Evolutionary conservation across 495 filamentous ascomycete genomes (phyloP).

Genomic region (Neurospora sp.): DNA sequence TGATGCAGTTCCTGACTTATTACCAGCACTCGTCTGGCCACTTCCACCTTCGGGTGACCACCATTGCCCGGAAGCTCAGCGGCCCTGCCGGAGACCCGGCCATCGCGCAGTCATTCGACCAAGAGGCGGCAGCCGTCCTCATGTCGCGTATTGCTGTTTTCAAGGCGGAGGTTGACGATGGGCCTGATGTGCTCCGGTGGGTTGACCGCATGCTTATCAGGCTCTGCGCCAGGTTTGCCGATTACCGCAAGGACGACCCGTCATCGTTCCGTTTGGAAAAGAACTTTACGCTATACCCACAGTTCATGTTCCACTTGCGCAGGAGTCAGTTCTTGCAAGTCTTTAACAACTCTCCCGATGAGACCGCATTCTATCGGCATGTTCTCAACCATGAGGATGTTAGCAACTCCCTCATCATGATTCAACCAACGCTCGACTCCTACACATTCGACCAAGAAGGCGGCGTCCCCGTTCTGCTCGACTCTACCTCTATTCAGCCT

Average conservation of each 20-base stretch:
- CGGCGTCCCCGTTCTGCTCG: conserved; percentile 79
- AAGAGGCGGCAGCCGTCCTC: conserved; percentile 93
- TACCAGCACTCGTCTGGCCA: conserved; percentile 96
- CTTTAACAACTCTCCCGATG: conserved; percentile 98
- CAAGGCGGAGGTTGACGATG: conserved; percentile 98
- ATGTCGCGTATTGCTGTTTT: conserved; percentile 99
- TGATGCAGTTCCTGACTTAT: conserved; percentile 99
- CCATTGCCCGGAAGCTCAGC: conserved; percentile 81
- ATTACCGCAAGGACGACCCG: conserved; percentile 97
- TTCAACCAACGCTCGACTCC: conserved; percentile 94
- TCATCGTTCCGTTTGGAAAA: conserved; percentile 97
- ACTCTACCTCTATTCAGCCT: conserved; percentile 92
- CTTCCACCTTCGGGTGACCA: conserved; percentile 93
- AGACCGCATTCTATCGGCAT: conserved; percentile 97
- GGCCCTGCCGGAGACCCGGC: conserved; percentile 95
- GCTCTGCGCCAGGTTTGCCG: conserved; percentile 91
- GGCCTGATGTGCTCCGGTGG: conserved; percentile 97
- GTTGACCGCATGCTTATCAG: conserved; percentile 98
- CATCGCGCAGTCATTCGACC: conserved; percentile 95
- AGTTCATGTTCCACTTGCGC: conserved; percentile 99
- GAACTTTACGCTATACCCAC: conserved; percentile 98
- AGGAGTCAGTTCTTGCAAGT: conserved; percentile 97
- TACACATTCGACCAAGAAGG: conserved; percentile 95
- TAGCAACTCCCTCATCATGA: conserved; percentile 95
- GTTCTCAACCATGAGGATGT: conserved; percentile 97